Evolutionary conservation across 164 flowering plant species (phyloP), one percentile per base, ranked within the genome.

Genomic region (Brasenia schreberi): DNA sequence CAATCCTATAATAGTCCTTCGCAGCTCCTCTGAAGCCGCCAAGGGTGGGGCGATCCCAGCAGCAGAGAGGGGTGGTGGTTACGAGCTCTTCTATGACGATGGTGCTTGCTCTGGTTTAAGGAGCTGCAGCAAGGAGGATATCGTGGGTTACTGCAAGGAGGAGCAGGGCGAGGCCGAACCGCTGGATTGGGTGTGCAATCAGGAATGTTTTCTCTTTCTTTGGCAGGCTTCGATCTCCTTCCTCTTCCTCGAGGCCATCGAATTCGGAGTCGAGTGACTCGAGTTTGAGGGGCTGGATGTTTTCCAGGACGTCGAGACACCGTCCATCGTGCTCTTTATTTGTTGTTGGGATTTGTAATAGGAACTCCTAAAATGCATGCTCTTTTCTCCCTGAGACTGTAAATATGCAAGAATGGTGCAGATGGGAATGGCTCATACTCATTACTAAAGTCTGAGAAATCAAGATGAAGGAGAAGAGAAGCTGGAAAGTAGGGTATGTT

Each of bases 1-100:
- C 70, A 89, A 92, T 61, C 97, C 96, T 0, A 83, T 92, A 4
- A 82, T 92, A 18, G 89, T 87, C 42, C 83, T 92, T 10, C 81
- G 94, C 0, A 84, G 88, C 1, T 78, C 80, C 4, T 59, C 83
- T 4, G 81, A 74, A 27, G 70, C 70, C 12, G 69, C 70, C 6
- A 78, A 66, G 6, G 70, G 67, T 5, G 56, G 12, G 72, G 64
- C 18, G 74, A 61, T 39, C 63, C 7, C 11, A 65, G 16, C 16
- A 68, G 68, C 1, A 44, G 7, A 81, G 74, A 27, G 74, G 75
- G 14, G 77, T 17, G 71, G 74, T 59, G 39, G 39, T 0, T 89
- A 77, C 58, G 90, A 86, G 79, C 73, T 92, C 5, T 87, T 77
- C 68, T 85, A 86, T 65, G 88, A 92, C 56, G 96, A 87, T n/a